phyloP scores from a whole-genome alignment of 148 eudicot species.

The Chenopodium berlandieri region DNA sequence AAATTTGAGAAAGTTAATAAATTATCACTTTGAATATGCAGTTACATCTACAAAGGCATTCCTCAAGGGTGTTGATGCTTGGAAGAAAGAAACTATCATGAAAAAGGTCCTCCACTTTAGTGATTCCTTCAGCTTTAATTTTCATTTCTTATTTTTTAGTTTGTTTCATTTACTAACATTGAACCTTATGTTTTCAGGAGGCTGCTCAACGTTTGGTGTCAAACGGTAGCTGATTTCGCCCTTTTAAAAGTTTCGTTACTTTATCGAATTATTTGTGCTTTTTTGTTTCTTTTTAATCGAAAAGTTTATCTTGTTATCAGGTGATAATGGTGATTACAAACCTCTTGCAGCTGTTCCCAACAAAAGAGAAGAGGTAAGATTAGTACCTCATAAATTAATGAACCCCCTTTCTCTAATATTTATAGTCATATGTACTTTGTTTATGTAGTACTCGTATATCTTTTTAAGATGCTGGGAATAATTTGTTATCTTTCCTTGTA shows the following conservation, averaged over 20 bases:
- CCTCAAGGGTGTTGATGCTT: constrained; percentile 61
- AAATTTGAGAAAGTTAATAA: neutral
- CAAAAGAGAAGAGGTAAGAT: constrained; percentile 23
- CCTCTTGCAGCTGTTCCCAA: constrained; percentile 35
- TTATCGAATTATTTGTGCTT: neutral
- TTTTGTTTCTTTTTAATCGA: neutral
- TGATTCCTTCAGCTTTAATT: neutral
- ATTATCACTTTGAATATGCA: constrained; percentile 23
- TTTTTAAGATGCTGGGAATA: no score
- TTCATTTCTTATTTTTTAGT: neutral
- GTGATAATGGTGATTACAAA: constrained; percentile 29
- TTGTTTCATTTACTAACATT: neutral
- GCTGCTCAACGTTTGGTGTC: constrained; percentile 33
- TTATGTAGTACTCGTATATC: no score
- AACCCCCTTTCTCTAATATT: neutral
- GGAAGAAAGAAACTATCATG: constrained; percentile 70
- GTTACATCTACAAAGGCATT: constrained; percentile 59
- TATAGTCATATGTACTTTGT: no score
- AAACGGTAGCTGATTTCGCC: constrained; percentile 32
- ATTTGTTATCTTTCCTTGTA: neutral
- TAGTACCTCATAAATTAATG: neutral
- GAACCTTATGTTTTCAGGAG: constrained; percentile 35
- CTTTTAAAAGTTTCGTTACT: neutral
- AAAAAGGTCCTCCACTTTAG: constrained; percentile 42
- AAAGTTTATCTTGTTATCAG: neutral